A percentile compares a stretch with the other conserved stretches of the same genome.
These are phyloP conservation scores for Crithidia acanthocephali DNA, from an alignment of 208 protist species.

Conservation along the genomic window DNA sequence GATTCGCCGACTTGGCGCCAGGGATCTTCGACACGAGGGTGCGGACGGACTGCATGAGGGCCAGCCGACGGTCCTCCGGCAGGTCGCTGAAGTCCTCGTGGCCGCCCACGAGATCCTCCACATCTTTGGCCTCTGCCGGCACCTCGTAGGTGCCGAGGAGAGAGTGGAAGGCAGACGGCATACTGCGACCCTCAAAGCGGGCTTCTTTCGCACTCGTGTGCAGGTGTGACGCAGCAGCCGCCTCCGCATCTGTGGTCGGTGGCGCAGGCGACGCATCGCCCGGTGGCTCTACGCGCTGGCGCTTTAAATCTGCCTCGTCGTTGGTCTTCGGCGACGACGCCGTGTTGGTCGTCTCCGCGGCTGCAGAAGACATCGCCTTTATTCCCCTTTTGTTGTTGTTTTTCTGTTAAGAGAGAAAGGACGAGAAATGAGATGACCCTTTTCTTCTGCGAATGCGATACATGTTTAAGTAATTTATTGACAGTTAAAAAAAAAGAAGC, in stretches of 20 bases:
- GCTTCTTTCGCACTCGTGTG: constrained; percentile 61
- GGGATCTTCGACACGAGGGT: constrained; percentile 46
- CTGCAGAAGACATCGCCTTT: background rate
- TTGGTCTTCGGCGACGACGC: background rate
- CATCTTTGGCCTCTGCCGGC: constrained; percentile 80
- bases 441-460: no score
- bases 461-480: no score
- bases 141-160: constrained; percentile 62
- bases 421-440: no score
- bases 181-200: constrained; percentile 69
- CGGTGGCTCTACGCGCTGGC: constrained; percentile 16
- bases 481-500: no score
- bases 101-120: constrained; percentile 78
- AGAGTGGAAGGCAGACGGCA: constrained; percentile 52
- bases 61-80: constrained; percentile 57
- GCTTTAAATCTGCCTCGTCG: constrained; percentile 31
- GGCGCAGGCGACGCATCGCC: background rate
- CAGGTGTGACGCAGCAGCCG: constrained; percentile 9
- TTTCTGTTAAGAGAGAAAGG: no score
- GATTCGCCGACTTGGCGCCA: constrained; percentile 26
- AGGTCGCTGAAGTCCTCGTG: constrained; percentile 87
- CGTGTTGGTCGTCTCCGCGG: background rate
- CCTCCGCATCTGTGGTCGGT: background rate
- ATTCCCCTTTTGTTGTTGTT: no score
- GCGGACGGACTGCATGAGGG: constrained; percentile 71